Conservation (phyloP, 2,329 filamentous ascomycete species). For the Bipolaris cookei region DNA sequence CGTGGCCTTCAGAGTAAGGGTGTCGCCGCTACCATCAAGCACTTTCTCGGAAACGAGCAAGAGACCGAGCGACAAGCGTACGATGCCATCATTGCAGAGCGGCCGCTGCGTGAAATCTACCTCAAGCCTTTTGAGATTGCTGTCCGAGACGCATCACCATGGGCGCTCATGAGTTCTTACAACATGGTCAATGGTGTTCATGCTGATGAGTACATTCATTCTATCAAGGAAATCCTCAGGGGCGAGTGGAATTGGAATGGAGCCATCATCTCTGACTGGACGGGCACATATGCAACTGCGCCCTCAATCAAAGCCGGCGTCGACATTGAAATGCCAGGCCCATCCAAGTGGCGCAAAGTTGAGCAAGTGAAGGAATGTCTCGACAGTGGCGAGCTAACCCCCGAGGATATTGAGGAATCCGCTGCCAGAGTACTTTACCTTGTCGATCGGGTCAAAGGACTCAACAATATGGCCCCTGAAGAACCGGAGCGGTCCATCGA, state of each 20-base stretch:
- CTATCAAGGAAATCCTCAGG: constrained; percentile 52
- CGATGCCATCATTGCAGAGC: constrained; percentile 68
- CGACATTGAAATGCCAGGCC: constrained; percentile 52
- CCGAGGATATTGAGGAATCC: constrained; percentile 54
- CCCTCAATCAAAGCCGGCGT: constrained; percentile 49
- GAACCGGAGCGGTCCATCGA: constrained; percentile 62
- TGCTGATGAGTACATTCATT: constrained; percentile 48
- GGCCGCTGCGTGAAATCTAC: constrained; percentile 72
- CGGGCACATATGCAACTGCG: constrained; percentile 49
- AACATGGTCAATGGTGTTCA: constrained; percentile 69
- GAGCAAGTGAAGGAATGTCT: constrained; percentile 45
- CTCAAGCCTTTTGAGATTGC: constrained; percentile 78
- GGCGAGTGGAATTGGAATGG: constrained; percentile 53
- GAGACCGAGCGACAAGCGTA: constrained; percentile 71
- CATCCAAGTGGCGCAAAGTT: constrained; percentile 49
- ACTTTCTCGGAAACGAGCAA: constrained; percentile 76
- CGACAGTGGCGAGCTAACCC: constrained; percentile 51
- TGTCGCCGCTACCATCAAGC: constrained; percentile 80
- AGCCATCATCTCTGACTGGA: constrained; percentile 53
- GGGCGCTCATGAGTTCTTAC: constrained; percentile 73
- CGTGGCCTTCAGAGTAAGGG: constrained; percentile 75
- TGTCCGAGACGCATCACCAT: constrained; percentile 68
- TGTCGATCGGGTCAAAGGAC: constrained; percentile 66
- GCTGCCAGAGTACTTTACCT: constrained; percentile 66
- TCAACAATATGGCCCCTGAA: constrained; percentile 62